Percentiles rank a stretch among this genome's conserved stretches.
phyloP scores from a whole-genome alignment of 1,139 yeast genomes.

The Pneumocystis jirovecii region DNA sequence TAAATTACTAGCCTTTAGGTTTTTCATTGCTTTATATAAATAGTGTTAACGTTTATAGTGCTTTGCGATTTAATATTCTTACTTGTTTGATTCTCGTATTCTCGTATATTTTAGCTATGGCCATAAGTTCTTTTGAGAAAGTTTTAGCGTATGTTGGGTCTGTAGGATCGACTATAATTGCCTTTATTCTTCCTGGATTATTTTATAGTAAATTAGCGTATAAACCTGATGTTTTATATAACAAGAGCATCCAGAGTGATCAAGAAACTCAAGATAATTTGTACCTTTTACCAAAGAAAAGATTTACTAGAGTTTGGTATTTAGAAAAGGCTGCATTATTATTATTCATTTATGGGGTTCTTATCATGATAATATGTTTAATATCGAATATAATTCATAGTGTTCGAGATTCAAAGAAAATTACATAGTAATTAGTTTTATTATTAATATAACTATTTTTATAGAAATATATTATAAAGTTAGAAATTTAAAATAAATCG shows the following conservation, averaged over 20 bases:
- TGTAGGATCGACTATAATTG: conserved; percentile 86
- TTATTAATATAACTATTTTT: neutral
- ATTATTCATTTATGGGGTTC: conserved; percentile 57
- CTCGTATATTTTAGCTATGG: conserved; percentile 60
- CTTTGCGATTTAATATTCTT: conserved; percentile 38
- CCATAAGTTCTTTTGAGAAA: conserved; percentile 64
- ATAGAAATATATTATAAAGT: neutral
- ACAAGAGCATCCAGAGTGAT: conserved; percentile 1
- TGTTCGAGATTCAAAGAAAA: neutral
- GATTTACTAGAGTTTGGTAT: conserved; percentile 4
- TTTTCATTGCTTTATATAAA: neutral
- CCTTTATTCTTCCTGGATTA: conserved; percentile 82
- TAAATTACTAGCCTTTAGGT: neutral
- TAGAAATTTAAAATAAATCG: neutral
- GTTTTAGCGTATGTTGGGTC: conserved; percentile 89
- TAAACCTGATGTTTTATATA: conserved; percentile 1
- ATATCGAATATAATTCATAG: conserved; percentile 41
- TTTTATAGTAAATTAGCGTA: conserved; percentile 42
- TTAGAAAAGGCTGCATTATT: conserved; percentile 45
- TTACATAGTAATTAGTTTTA: neutral
- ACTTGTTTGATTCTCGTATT: conserved; percentile 47
- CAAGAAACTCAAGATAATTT: conserved; percentile 7
- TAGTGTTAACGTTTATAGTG: neutral
- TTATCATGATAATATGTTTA: conserved; percentile 66
- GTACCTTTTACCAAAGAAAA: conserved; percentile 7